Percentiles rank a stretch among this genome's conserved stretches.
Evolutionary conservation across 208 protist genomes (phyloP).

Genomic region (Pavlovales sp.): DNA sequence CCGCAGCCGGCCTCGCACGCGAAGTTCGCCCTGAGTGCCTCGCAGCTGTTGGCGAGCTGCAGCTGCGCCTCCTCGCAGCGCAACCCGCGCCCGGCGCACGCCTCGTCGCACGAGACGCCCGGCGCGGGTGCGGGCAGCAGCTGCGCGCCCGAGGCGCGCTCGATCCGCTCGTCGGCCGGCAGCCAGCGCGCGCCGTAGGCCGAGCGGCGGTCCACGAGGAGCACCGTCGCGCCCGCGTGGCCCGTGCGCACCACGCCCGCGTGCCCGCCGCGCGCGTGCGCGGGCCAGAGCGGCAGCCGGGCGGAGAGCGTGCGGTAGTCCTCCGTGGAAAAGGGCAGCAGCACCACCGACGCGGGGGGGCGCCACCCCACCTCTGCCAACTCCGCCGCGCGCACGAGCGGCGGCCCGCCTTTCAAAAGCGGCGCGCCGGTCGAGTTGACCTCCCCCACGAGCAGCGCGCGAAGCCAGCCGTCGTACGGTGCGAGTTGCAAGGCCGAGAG

Average conservation of each 20-base stretch:
- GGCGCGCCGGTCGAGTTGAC: background rate
- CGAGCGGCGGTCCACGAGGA: conserved; percentile 45
- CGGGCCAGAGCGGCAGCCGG: conserved; percentile 18
- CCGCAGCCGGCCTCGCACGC: conserved; percentile 46
- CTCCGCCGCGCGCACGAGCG: too few relatives aligned
- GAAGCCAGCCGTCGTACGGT: background rate
- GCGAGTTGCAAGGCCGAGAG: background rate
- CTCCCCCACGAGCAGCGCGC: background rate
- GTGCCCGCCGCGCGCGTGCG: conserved; percentile 9
- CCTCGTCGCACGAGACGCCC: conserved; percentile 42
- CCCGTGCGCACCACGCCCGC: background rate
- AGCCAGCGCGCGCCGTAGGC: conserved; percentile 17
- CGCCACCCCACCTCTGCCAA: background rate
- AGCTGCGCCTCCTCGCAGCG: conserved; percentile 35
- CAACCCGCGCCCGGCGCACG: background rate
- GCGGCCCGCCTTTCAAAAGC: too few relatives aligned
- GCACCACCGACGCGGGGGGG: background rate
- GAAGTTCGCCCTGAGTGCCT: conserved; percentile 28
- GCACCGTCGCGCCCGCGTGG: background rate
- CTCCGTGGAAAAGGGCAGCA: conserved; percentile 8
- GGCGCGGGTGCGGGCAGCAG: background rate
- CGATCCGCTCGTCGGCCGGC: background rate
- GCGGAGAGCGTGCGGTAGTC: background rate
- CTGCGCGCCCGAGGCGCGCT: background rate
- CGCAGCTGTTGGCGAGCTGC: conserved; percentile 50